Evolutionary conservation across 1,139 yeast species (phyloP).

Genomic region (Geotrichum histeridarum): DNA sequence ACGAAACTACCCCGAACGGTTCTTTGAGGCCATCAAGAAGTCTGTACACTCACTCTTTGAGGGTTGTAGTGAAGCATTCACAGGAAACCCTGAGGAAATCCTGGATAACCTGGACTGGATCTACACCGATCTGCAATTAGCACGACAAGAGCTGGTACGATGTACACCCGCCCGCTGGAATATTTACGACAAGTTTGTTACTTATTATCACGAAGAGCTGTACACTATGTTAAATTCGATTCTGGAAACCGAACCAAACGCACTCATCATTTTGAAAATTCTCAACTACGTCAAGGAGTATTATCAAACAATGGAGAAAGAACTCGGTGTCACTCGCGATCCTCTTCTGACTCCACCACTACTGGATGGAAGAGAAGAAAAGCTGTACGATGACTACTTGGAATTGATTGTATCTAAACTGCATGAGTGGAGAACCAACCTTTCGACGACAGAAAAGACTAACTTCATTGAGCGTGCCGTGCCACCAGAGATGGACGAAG

Average conservation of each 20-base stretch:
- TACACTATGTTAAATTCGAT: constrained; percentile 59
- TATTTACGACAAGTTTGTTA: constrained; percentile 56
- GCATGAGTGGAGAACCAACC: constrained; percentile 73
- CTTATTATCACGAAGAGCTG: constrained; percentile 63
- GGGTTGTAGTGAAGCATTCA: constrained; percentile 56
- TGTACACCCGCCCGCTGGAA: constrained; percentile 74
- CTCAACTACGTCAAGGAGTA: constrained; percentile 74
- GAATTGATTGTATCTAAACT: constrained; percentile 63
- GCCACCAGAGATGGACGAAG: constrained; percentile 71
- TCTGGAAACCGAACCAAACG: constrained; percentile 62
- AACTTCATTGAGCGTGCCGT: constrained; percentile 57
- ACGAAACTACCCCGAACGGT: constrained; percentile 62
- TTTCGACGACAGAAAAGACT: constrained; percentile 58
- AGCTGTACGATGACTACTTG: constrained; percentile 63
- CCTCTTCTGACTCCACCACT: constrained; percentile 41
- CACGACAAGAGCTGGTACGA: constrained; percentile 52
- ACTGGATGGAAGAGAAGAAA: constrained; percentile 62
- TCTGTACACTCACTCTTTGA: constrained; percentile 62
- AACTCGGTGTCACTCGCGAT: constrained; percentile 37
- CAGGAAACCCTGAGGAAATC: constrained; percentile 52
- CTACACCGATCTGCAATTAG: constrained; percentile 69
- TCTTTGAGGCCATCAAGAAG: constrained; percentile 55
- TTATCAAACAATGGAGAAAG: constrained; percentile 47
- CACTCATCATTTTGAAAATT: constrained; percentile 42
- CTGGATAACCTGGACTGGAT: constrained; percentile 77